phyloP scores from a whole-genome alignment of 441 rosid genomes.

The Pelargonium fulgidum region DNA sequence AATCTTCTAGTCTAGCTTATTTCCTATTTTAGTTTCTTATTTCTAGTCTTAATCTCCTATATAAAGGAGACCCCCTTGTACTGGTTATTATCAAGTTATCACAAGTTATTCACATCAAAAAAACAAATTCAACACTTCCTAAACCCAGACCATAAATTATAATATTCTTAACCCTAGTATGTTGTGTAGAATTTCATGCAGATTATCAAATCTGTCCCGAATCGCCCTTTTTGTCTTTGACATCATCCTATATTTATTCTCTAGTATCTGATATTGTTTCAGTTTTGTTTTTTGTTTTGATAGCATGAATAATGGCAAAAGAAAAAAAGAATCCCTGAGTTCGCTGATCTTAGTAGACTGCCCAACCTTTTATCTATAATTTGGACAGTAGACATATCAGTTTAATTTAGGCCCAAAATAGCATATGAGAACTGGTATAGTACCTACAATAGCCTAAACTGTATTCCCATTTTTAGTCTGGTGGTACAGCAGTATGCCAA shows the following conservation, averaged over 20 bases:
- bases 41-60: no score
- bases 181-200: neutral
- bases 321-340: neutral
- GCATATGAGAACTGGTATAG: neutral
- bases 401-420: neutral
- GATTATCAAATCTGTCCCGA: neutral
- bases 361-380: neutral
- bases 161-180: neutral
- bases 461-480: neutral
- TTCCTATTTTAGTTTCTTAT: no score
- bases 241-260: neutral
- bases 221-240: neutral
- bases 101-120: no score
- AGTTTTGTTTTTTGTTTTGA: no score
- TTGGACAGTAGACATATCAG: neutral
- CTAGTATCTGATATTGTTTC: neutral
- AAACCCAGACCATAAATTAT: neutral
- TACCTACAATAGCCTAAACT: neutral
- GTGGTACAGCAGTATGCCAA: neutral
- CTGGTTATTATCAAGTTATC: no score
- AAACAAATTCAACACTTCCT: neutral
- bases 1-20: no score
- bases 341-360: neutral
- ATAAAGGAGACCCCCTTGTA: no score
- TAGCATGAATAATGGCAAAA: no score